Percentiles rank a stretch among this genome's conserved stretches.
Evolutionary conservation across 2,329 filamentous ascomycete genomes (phyloP).

Genomic region (Fusarium keratoplasticum): DNA sequence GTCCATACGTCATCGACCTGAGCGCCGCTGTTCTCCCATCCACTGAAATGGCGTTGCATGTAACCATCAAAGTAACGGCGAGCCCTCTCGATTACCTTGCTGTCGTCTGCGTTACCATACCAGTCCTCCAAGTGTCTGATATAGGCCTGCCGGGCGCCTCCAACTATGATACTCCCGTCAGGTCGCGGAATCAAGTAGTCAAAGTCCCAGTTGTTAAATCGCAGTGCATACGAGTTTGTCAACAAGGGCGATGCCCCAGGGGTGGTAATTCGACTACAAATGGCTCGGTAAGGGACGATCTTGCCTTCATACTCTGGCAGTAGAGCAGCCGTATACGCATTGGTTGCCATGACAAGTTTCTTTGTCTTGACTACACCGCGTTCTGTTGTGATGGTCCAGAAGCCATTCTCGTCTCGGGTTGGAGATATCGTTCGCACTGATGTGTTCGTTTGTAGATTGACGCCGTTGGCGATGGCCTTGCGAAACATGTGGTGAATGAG

Average conservation of each 20-base stretch:
- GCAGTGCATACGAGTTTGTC: constrained; percentile 42
- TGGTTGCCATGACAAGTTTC: constrained; percentile 73
- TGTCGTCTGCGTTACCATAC: constrained; percentile 60
- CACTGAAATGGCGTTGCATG: constrained; percentile 60
- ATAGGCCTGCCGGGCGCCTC: constrained; percentile 41
- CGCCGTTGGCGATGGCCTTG: constrained; percentile 28
- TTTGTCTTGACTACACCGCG: constrained; percentile 62
- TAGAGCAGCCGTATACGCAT: constrained; percentile 73
- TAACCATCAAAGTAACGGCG: constrained; percentile 58
- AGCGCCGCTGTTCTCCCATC: constrained; percentile 60
- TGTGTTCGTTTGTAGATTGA: constrained; percentile 48
- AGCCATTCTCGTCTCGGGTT: constrained; percentile 15
- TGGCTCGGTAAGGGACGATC: constrained; percentile 68
- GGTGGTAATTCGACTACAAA: constrained; percentile 46
- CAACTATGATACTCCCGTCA: background rate
- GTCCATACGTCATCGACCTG: constrained; percentile 47
- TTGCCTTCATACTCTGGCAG: constrained; percentile 68
- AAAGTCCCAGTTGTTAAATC: constrained; percentile 49
- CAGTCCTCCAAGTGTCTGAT: constrained; percentile 54
- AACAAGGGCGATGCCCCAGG: constrained; percentile 40
- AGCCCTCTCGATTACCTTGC: constrained; percentile 40
- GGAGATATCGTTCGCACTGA: constrained; percentile 34
- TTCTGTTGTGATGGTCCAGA: constrained; percentile 14
- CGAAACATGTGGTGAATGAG: constrained; percentile 43
- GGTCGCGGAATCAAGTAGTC: background rate